phyloP scores from a whole-genome alignment of 768 basidiomycete species.

The Porphyrellus cyaneotinctus region DNA sequence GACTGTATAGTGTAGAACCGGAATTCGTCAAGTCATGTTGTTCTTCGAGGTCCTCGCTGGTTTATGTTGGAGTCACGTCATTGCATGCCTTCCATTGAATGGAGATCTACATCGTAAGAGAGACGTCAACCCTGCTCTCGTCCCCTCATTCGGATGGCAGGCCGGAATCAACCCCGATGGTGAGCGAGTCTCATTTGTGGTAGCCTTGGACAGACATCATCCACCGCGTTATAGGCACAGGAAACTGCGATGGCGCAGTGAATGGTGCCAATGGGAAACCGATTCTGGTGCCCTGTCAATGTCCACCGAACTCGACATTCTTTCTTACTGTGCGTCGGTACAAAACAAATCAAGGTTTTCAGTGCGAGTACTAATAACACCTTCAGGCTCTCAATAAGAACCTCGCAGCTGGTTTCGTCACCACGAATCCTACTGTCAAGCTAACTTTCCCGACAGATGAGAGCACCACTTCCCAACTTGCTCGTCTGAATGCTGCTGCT shows the following conservation, averaged over 20 bases:
- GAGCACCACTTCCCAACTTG: conserved; percentile 46
- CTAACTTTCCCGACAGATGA: conserved; percentile 63
- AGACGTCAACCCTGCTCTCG: conserved; percentile 49
- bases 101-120: conserved; percentile 27
- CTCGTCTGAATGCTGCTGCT: conserved; percentile 55
- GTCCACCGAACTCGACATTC: conserved; percentile 51
- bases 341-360: not conserved
- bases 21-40: conserved; percentile 14
- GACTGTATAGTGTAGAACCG: too few relatives aligned
- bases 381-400: conserved; percentile 44
- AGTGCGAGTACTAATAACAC: too few relatives aligned
- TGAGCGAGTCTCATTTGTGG: conserved; percentile 23
- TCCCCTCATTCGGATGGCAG: conserved; percentile 56
- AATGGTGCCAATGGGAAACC: conserved; percentile 51
- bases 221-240: conserved; percentile 43
- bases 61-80: conserved; percentile 7
- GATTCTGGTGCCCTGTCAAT: conserved; percentile 60
- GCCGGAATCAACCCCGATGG: conserved; percentile 61
- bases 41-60: conserved; percentile 5
- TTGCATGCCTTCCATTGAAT: conserved; percentile 18
- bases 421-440: conserved; percentile 58
- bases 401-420: conserved; percentile 56
- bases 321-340: conserved; percentile 50
- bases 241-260: conserved; percentile 66
- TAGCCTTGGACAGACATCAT: not conserved